Conservation (phyloP, 495 filamentous ascomycete species). For the Daldinia caldariorum region DNA sequence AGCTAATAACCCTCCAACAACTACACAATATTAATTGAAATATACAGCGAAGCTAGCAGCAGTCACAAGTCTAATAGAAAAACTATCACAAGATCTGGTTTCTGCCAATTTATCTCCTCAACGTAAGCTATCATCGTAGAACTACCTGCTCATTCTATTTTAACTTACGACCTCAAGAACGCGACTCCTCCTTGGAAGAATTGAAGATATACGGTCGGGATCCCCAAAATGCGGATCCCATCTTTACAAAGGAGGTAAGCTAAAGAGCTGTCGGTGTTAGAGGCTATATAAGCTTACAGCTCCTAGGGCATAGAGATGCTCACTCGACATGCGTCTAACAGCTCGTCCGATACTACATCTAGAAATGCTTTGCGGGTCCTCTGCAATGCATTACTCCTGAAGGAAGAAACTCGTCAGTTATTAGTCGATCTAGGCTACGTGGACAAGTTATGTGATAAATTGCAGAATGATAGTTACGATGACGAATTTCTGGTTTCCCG, state of each 20-base stretch:
- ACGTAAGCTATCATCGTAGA: conserved; percentile 56
- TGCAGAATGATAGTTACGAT: conserved; percentile 81
- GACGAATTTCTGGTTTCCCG: conserved; percentile 89
- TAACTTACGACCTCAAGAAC: conserved; percentile 60
- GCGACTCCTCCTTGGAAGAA: conserved; percentile 70
- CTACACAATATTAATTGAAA: conserved; percentile 22
- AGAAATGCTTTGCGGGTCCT: conserved; percentile 84
- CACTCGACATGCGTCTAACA: conserved; percentile 75
- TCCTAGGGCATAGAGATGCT: conserved; percentile 80
- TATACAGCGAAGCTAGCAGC: conserved; percentile 69
- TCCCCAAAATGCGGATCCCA: conserved; percentile 74
- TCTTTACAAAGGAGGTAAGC: conserved; percentile 79
- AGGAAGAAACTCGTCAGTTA: conserved; percentile 74
- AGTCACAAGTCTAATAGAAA: conserved; percentile 67
- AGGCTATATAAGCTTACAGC: conserved; percentile 19
- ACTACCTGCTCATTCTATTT: neutral
- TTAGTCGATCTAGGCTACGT: conserved; percentile 84
- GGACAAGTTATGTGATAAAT: conserved; percentile 71
- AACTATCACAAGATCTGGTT: conserved; percentile 66
- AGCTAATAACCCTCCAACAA: neutral
- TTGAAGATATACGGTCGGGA: conserved; percentile 83
- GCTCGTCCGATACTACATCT: conserved; percentile 65
- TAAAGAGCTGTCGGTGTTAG: neutral
- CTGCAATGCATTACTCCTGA: conserved; percentile 85
- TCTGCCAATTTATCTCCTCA: conserved; percentile 63